Evolutionary conservation across 2,329 filamentous ascomycete species (phyloP).

Genomic region (Bipolaris bicolor): DNA sequence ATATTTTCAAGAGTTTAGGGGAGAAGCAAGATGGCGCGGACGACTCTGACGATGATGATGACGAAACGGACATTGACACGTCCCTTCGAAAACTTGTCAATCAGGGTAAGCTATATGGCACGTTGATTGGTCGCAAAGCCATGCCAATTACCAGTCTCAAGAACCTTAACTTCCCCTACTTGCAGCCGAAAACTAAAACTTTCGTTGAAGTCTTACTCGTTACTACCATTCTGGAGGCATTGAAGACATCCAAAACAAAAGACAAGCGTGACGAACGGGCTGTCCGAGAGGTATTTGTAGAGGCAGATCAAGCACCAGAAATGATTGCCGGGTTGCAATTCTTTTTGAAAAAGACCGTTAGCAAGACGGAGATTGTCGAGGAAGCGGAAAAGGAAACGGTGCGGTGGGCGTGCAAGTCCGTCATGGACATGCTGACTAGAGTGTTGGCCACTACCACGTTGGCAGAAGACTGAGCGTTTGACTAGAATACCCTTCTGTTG

Average conservation of each 20-base stretch:
- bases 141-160: constrained; percentile 66
- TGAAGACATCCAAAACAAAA: constrained; percentile 55
- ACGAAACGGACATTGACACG: constrained; percentile 58
- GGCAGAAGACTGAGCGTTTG: constrained; percentile 47
- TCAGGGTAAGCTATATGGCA: constrained; percentile 69
- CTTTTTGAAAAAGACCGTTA: constrained; percentile 77
- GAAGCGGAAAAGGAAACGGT: constrained; percentile 60
- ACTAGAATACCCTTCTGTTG: constrained; percentile 7
- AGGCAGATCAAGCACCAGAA: constrained; percentile 67
- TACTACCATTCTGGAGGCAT: constrained; percentile 72
- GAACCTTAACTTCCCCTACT: constrained; percentile 76
- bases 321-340: constrained; percentile 78
- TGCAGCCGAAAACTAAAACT: constrained; percentile 75
- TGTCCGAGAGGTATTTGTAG: constrained; percentile 70
- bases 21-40: constrained; percentile 71
- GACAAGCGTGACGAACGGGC: constrained; percentile 60
- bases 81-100: constrained; percentile 68
- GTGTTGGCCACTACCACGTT: constrained; percentile 41
- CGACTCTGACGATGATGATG: constrained; percentile 61
- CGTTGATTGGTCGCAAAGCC: constrained; percentile 65
- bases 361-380: constrained; percentile 64
- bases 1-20: constrained; percentile 83
- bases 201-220: constrained; percentile 85
- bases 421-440: constrained; percentile 46
- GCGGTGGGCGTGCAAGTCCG: constrained; percentile 51